Conservation (phyloP, 2,329 filamentous ascomycete genomes). For the Ophiocordyceps camponoti-leonardi region DNA sequence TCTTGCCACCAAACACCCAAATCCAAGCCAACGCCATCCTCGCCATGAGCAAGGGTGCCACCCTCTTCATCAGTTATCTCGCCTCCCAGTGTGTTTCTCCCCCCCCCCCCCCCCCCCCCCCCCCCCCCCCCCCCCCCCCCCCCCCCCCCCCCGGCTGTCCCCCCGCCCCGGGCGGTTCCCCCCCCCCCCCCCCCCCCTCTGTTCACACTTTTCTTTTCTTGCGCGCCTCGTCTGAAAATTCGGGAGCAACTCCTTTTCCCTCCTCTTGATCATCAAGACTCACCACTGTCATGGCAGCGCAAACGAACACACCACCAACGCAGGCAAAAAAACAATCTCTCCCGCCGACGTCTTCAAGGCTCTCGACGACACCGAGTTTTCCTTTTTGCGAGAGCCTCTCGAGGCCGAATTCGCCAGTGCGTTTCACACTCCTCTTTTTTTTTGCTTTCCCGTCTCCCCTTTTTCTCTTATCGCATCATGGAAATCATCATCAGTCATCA, state of each 20-base stretch:
- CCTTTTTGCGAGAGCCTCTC: slow-evolving; percentile 49
- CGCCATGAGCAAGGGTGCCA: slow-evolving; percentile 66
- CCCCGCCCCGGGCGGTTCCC: too few relatives aligned
- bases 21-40: slow-evolving; percentile 69
- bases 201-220: too few relatives aligned
- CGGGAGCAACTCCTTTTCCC: too few relatives aligned
- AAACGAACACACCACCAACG: slow-evolving; percentile 48
- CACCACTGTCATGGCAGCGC: slow-evolving; percentile 29
- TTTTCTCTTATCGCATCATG: background rate
- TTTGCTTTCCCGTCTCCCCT: background rate
- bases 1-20: slow-evolving; percentile 64
- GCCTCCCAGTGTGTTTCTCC: slow-evolving; percentile 44
- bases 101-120: too few relatives aligned
- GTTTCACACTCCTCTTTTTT: too few relatives aligned
- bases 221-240: too few relatives aligned
- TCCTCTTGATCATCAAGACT: too few relatives aligned
- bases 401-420: slow-evolving; percentile 62
- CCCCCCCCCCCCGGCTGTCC: too few relatives aligned
- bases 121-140: too few relatives aligned
- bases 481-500: too few relatives aligned
- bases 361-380: slow-evolving; percentile 59
- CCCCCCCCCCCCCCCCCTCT: too few relatives aligned
- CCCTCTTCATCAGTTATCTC: slow-evolving; percentile 69
- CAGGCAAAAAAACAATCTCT: slow-evolving; percentile 63
- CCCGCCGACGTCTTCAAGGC: slow-evolving; percentile 62